These are phyloP conservation scores for Hypholoma fasciculare DNA, from an alignment of 768 basidiomycete genomes.

Conservation along the genomic window DNA sequence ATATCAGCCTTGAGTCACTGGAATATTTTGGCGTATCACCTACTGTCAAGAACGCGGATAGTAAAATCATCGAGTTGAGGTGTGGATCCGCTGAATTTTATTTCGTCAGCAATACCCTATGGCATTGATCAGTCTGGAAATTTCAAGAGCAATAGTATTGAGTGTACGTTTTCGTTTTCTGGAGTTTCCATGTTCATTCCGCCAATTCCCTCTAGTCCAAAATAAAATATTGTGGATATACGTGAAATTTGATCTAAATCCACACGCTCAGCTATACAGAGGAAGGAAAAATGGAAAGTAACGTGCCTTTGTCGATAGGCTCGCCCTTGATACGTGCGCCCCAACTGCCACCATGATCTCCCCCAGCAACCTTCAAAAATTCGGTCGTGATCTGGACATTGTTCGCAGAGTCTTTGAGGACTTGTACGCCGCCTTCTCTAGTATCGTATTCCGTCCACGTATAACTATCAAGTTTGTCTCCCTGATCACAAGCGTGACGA, in stretches of 20 bases:
- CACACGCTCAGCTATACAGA: not conserved
- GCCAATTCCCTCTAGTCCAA: conserved; percentile 87
- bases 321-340: conserved; percentile 81
- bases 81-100: conserved; percentile 72
- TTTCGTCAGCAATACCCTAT: conserved; percentile 73
- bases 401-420: conserved; percentile 77
- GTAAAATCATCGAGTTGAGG: conserved; percentile 83
- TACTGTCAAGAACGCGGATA: conserved; percentile 80
- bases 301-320: conserved; percentile 67
- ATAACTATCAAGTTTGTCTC: conserved; percentile 77
- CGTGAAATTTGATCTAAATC: conserved; percentile 51
- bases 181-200: conserved; percentile 78
- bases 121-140: not conserved
- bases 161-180: conserved; percentile 68
- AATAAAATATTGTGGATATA: conserved; percentile 82
- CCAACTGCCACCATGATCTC: conserved; percentile 86
- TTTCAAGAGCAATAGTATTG: not conserved
- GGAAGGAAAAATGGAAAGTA: not conserved
- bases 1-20: conserved; percentile 5
- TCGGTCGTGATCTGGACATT: conserved; percentile 86
- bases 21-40: not conserved
- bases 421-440: conserved; percentile 82
- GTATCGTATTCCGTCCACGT: conserved; percentile 89
- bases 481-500: conserved; percentile 89
- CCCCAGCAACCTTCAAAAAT: conserved; percentile 84